Base-by-base conservation (phyloP, 2,329 filamentous ascomycete genomes). In the Talaromyces sp. region DNA sequence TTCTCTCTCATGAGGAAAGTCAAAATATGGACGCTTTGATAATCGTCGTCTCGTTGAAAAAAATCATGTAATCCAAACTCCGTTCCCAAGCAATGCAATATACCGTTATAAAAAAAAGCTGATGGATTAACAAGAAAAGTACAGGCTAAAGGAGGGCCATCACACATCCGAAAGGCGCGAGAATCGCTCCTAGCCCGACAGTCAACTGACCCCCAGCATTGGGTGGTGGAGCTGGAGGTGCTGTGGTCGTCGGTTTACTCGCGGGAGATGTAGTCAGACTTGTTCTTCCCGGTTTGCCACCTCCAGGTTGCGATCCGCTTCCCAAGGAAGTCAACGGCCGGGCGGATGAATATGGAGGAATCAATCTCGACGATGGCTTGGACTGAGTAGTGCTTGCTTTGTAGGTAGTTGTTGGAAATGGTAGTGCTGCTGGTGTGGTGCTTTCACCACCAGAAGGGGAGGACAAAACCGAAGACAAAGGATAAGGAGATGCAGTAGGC, bases 401-500 rank as follows among this genome's bases (percentile, higher is more conserved):
- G 3, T 24, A 8, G 26, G 48, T 52, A 12, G 21, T 52, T 29
- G 48, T n/a, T 31, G 27, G 19, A 17, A 46, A 46, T 24, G 43
- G 19, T 17, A 19, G 24, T 27, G 48, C 10, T 4, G 27, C 17
- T 12, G 48, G 29, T 12, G 48, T 52, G 7, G 48, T 52, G 26
- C 60, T 55, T 62, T 81, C 76, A 82, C 68, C 75, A 65, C 72
- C 79, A 75, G 63, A 81, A 59, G 56, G 75, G 73, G 73, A 83
- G 70, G 69, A 78, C 59, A 69, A 80, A 73, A 32, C 79, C 79
- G 61, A 70, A 63, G 66, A 74, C 63, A 69, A 81, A 69, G 61
- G 74, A 74, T 72, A 78, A 66, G 75, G 80, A 68, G 72, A 80
- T 68, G 73, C 85, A 69, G 74, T 81, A 82, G 72, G 86, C 65